phyloP scores from a whole-genome alignment of 306 rosid genomes.

The Vachellia pachyceras region DNA sequence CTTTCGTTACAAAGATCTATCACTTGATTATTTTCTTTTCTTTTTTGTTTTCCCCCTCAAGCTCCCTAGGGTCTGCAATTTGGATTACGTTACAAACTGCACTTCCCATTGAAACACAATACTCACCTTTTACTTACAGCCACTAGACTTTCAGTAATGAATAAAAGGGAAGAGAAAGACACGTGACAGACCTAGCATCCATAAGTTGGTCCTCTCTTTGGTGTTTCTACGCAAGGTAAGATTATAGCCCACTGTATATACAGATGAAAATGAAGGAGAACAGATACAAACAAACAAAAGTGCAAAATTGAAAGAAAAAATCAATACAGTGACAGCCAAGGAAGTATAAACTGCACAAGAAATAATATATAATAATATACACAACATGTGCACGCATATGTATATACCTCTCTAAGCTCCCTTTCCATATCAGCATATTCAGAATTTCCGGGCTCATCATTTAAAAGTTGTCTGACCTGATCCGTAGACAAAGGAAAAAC shows the following conservation, averaged over 20 bases:
- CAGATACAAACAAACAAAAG: background rate
- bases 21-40: constrained; percentile 1
- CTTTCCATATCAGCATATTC: constrained; percentile 94
- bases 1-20: constrained; percentile 46
- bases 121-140: constrained; percentile 63
- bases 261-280: constrained; percentile 8
- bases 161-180: constrained; percentile 42
- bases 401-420: constrained; percentile 84
- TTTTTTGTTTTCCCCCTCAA: constrained; percentile 8
- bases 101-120: constrained; percentile 43
- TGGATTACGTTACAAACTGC: constrained; percentile 41
- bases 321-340: background rate
- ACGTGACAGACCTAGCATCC: constrained; percentile 48
- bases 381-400: background rate
- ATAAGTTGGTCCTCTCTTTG: constrained; percentile 26
- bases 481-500: constrained; percentile 15
- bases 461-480: constrained; percentile 80
- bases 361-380: background rate
- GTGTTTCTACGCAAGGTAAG: constrained; percentile 37
- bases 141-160: constrained; percentile 53
- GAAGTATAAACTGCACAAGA: background rate
- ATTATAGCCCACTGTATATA: constrained; percentile 11
- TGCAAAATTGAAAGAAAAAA: background rate
- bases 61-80: constrained; percentile 48
- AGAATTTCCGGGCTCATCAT: constrained; percentile 73